phyloP scores from a whole-genome alignment of 495 filamentous ascomycete genomes.

The Parathielavia appendiculata region DNA sequence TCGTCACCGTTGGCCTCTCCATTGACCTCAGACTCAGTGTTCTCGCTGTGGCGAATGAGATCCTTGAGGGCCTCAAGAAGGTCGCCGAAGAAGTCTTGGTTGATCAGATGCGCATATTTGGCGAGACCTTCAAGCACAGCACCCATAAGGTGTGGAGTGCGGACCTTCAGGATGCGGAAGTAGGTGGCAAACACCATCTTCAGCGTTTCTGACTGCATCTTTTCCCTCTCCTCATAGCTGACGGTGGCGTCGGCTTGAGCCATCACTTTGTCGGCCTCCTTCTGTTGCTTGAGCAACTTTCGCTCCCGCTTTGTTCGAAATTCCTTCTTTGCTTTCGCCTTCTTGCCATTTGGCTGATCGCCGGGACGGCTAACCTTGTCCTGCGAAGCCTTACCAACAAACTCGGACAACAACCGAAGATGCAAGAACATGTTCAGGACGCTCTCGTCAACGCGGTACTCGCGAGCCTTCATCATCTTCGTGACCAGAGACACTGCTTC shows the following conservation, averaged over 20 bases:
- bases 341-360: conserved; percentile 50
- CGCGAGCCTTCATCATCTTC: conserved; percentile 86
- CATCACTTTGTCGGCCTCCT: conserved; percentile 88
- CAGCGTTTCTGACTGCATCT: conserved; percentile 86
- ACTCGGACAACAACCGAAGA: conserved; percentile 81
- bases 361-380: conserved; percentile 60
- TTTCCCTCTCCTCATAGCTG: conserved; percentile 83
- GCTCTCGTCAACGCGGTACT: conserved; percentile 75
- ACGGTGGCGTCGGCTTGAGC: conserved; percentile 84
- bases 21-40: conserved; percentile 32
- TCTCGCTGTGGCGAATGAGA: conserved; percentile 66
- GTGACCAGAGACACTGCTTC: conserved; percentile 80
- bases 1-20: conserved; percentile 19
- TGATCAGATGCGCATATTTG: conserved; percentile 88
- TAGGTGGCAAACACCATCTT: conserved; percentile 94
- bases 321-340: conserved; percentile 62
- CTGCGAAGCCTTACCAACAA: conserved; percentile 72
- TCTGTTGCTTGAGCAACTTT: conserved; percentile 72
- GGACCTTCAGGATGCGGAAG: conserved; percentile 85
- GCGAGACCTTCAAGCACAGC: conserved; percentile 85
- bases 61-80: conserved; percentile 91
- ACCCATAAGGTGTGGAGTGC: conserved; percentile 77
- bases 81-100: conserved; percentile 97
- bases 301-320: conserved; percentile 47
- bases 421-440: conserved; percentile 89